Conservation (phyloP, 768 basidiomycete species). For the Boletus subcaerulescens region DNA sequence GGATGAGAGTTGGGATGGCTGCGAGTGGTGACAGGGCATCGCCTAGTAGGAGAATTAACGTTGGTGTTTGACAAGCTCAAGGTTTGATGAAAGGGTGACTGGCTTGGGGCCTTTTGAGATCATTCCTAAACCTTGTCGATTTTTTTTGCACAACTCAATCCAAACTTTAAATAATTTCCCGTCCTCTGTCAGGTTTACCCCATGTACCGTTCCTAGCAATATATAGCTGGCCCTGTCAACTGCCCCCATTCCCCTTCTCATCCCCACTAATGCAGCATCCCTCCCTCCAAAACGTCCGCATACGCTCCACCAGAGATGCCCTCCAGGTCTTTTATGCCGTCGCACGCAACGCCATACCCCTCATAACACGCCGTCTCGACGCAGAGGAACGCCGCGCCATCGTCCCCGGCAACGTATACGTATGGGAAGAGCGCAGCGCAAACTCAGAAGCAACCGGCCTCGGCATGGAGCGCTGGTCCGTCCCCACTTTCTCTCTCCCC, state of each 20-base stretch:
- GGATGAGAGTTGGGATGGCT: too few relatives aligned
- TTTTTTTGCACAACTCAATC: conserved; percentile 45
- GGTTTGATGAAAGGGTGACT: conserved; percentile 22
- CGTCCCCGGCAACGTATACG: conserved; percentile 74
- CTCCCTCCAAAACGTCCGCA: conserved; percentile 71
- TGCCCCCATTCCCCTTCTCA: conserved; percentile 24
- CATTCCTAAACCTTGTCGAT: conserved; percentile 12
- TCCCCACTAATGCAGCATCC: conserved; percentile 62
- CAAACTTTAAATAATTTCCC: conserved; percentile 54
- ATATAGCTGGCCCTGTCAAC: conserved; percentile 29
- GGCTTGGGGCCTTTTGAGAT: conserved; percentile 8
- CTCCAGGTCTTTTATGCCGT: conserved; percentile 79
- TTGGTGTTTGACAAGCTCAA: conserved; percentile 14
- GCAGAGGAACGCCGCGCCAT: conserved; percentile 77
- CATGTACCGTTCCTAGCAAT: conserved; percentile 26
- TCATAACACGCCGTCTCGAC: conserved; percentile 80
- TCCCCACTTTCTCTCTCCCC: not conserved
- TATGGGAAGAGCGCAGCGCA: conserved; percentile 86
- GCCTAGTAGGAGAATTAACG: conserved; percentile 16
- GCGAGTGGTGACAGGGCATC: too few relatives aligned
- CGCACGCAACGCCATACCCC: conserved; percentile 60
- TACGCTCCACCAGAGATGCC: conserved; percentile 78
- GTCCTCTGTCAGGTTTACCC: conserved; percentile 1
- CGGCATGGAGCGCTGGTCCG: conserved; percentile 82
- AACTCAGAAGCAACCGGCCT: conserved; percentile 79